Evolutionary conservation across 139 green algal genomes (phyloP).

Genomic region (Micractinium conductrix): DNA sequence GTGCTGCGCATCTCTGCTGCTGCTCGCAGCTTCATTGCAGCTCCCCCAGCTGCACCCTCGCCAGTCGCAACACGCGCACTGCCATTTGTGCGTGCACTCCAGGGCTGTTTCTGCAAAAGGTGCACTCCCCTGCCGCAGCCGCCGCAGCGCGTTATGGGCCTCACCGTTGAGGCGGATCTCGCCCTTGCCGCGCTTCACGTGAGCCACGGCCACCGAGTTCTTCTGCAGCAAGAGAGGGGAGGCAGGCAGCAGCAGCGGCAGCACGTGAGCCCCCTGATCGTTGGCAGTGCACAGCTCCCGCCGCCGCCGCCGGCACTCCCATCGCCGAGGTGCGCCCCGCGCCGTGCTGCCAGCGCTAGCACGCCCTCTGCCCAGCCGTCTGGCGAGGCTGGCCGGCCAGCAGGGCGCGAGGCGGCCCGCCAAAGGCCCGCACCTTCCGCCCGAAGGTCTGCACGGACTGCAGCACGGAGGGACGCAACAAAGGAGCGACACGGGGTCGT

Average conservation of each 20-base stretch:
- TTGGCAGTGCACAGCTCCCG: too few species aligned
- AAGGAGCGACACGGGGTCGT: too few species aligned
- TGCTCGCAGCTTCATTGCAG: too few species aligned
- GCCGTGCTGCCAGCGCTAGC: background rate
- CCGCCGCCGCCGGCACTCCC: too few species aligned
- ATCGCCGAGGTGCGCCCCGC: too few species aligned
- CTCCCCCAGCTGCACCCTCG: background rate
- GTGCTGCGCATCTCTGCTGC: too few species aligned
- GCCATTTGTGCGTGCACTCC: too few species aligned
- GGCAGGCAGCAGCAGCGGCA: background rate
- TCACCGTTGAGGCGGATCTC: conserved; percentile 97
- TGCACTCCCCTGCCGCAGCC: too few species aligned
- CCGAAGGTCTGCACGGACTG: conserved; percentile 98
- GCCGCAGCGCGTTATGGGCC: too few species aligned
- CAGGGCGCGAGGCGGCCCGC: background rate
- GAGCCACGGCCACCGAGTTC: conserved; percentile 95
- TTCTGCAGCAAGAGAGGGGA: conserved; percentile 81
- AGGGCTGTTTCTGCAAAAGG: too few species aligned
- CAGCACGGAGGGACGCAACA: background rate
- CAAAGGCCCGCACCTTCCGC: conserved; percentile 73
- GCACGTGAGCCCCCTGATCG: background rate
- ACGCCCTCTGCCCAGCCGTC: background rate
- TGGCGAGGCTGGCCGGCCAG: too few species aligned
- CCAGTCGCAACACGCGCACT: background rate
- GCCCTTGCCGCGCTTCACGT: conserved; percentile 92